A percentile compares a stretch with the other conserved stretches of the same genome.
Conservation (phyloP, 2,329 filamentous ascomycete genomes). For the Coniochaeta sp. region DNA sequence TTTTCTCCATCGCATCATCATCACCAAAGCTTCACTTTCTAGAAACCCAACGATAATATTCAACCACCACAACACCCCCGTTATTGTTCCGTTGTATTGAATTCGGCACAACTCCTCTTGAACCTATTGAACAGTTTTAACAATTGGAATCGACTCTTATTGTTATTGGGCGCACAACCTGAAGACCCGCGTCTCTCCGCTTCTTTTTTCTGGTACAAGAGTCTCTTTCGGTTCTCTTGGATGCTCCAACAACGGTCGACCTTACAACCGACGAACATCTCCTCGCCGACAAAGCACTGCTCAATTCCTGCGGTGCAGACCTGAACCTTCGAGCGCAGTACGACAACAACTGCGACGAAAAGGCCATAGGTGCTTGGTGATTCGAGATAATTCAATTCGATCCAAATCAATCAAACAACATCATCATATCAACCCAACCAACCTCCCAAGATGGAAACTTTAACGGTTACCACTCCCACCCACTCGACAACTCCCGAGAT, state of each 20-base stretch:
- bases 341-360: neutral
- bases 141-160: neutral
- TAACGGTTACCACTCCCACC: constrained; percentile 51
- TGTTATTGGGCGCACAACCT: neutral
- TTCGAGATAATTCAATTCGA: neutral
- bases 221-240: neutral
- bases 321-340: neutral
- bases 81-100: neutral
- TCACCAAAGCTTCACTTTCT: neutral
- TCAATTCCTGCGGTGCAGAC: neutral
- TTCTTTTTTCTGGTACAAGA: too few species aligned
- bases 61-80: neutral
- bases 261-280: neutral
- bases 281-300: neutral
- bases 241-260: neutral
- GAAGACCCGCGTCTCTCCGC: too few species aligned
- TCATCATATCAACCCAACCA: neutral
- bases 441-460: constrained; percentile 25
- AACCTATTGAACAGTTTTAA: neutral
- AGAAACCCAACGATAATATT: neutral
- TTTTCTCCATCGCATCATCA: neutral
- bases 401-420: neutral
- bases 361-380: neutral
- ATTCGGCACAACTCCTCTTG: neutral
- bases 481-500: constrained; percentile 53